phyloP scores from a whole-genome alignment of 2,329 filamentous ascomycete species.

The Penicillium italicum region DNA sequence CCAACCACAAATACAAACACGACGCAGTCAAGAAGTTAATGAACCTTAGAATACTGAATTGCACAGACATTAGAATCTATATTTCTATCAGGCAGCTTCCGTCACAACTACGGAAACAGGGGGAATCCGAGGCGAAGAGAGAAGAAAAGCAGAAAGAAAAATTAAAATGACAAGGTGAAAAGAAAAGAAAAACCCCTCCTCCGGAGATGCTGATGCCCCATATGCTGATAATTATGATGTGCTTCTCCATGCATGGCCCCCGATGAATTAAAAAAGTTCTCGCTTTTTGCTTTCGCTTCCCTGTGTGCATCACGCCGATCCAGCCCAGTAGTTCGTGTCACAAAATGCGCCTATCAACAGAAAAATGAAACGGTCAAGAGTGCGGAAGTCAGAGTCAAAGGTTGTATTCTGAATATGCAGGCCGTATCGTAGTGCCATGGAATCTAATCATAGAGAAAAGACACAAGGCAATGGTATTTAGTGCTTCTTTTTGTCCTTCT shows the following conservation, averaged over 20 bases:
- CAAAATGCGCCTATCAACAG: conserved; percentile 25
- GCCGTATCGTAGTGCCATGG: not conserved
- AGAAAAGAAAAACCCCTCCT: conserved; percentile 11
- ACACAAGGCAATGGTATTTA: conserved; percentile 8
- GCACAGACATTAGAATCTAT: conserved; percentile 23
- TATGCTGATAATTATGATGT: conserved; percentile 26
- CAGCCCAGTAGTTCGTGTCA: conserved; percentile 1
- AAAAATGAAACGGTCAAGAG: conserved; percentile 6
- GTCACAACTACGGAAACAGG: conserved; percentile 15
- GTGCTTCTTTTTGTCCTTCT: conserved; percentile 38
- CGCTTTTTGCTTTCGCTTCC: conserved; percentile 16
- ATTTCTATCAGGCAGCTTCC: conserved; percentile 18
- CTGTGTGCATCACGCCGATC: conserved; percentile 23
- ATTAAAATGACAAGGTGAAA: conserved; percentile 14
- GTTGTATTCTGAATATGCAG: not conserved
- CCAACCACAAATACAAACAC: not conserved
- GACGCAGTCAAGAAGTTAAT: not conserved
- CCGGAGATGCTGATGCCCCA: conserved; percentile 21
- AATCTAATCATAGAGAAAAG: conserved; percentile 10
- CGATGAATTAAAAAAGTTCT: conserved; percentile 18
- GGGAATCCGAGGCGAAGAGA: conserved; percentile 18
- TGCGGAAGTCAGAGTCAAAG: not conserved
- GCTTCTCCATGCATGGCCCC: conserved; percentile 13
- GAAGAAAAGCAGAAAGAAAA: conserved; percentile 4
- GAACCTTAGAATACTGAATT: not conserved